These are phyloP conservation scores for Solanum pimpinellifolium DNA, from an alignment of 257 asterid genomes.

Conservation along the genomic window DNA sequence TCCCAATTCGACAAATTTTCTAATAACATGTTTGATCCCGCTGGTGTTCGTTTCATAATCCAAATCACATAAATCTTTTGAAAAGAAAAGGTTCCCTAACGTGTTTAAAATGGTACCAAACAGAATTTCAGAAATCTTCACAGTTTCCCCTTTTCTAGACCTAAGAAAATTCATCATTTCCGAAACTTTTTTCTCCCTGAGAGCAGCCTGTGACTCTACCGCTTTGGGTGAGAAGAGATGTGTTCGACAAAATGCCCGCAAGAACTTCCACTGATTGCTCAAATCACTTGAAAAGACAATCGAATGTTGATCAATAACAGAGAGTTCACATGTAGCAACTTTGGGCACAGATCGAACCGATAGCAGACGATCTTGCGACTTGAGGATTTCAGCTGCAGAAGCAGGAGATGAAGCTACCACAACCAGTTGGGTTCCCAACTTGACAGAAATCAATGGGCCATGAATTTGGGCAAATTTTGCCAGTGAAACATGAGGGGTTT, in stretches of 20 bases:
- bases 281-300: constrained; percentile 13
- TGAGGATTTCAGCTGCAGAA: constrained; percentile 29
- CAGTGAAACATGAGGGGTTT: constrained; percentile 9
- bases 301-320: constrained; percentile 10
- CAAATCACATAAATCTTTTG: constrained; percentile 10
- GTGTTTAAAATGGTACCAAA: constrained; percentile 21
- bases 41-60: constrained; percentile 5
- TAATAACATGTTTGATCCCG: constrained; percentile 10
- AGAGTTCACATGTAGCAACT: neutral
- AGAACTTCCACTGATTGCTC: constrained; percentile 14
- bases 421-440: constrained; percentile 16
- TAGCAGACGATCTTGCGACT: constrained; percentile 16
- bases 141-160: constrained; percentile 5
- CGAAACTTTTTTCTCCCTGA: constrained; percentile 16
- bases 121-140: constrained; percentile 11
- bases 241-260: constrained; percentile 7
- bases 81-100: constrained; percentile 15
- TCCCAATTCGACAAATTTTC: constrained; percentile 4
- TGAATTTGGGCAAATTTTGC: constrained; percentile 14
- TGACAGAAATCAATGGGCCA: constrained; percentile 31
- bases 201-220: constrained; percentile 2
- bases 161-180: constrained; percentile 26
- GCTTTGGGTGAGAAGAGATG: constrained; percentile 29
- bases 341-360: constrained; percentile 20
- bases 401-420: constrained; percentile 35